A percentile compares a stretch with the other conserved stretches of the same genome.
These are phyloP conservation scores for Candida ipomoeae DNA, from an alignment of 805 yeast species.

Conservation along the genomic window DNA sequence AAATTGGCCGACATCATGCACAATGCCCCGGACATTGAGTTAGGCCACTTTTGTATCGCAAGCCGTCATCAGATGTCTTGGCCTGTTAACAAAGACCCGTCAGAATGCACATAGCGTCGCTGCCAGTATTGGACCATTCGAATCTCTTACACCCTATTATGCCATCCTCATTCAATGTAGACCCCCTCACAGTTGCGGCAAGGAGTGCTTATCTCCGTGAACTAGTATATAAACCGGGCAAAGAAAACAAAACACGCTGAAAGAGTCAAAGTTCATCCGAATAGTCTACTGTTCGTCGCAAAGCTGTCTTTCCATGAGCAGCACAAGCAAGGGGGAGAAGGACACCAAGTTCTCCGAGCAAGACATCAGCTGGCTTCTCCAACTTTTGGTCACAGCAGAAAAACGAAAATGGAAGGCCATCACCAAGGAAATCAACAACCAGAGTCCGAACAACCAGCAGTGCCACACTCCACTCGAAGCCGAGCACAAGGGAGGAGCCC, in stretches of 20 bases:
- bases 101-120: not conserved
- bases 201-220: not conserved
- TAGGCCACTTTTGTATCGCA: not conserved
- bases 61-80: not conserved
- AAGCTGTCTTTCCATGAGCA: not conserved
- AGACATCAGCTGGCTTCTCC: slow-evolving; percentile 44
- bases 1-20: not conserved
- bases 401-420: slow-evolving; percentile 58
- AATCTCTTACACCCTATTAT: not conserved
- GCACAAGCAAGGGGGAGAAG: not conserved
- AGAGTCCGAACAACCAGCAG: not conserved
- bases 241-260: not conserved
- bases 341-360: slow-evolving; percentile 33
- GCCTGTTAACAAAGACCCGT: not conserved
- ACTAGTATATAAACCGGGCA: not conserved
- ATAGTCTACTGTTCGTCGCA: not conserved
- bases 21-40: not conserved
- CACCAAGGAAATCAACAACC: slow-evolving; percentile 32
- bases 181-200: not conserved
- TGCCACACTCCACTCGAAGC: slow-evolving; percentile 2
- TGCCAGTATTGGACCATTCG: not conserved
- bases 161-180: not conserved
- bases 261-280: not conserved
- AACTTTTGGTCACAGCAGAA: slow-evolving; percentile 49
- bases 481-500: not conserved